Conservation (phyloP, 2,329 filamentous ascomycete genomes). For the Elsinoe batatas region DNA sequence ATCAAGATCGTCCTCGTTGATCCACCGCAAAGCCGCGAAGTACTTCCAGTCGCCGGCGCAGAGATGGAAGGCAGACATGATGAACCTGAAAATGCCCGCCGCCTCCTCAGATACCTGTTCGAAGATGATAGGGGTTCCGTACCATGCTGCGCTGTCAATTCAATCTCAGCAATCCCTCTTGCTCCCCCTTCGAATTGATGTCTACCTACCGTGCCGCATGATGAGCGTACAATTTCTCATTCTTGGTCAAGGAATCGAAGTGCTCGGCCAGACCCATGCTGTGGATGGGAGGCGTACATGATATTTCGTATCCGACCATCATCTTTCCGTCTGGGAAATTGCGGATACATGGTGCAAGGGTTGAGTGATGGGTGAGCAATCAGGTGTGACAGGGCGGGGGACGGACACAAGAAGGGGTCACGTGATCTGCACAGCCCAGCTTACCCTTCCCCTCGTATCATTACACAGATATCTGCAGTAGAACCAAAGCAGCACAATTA, state of each 20-base stretch:
- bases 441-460: too few species aligned
- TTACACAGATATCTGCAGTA: too few species aligned
- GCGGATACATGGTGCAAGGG: too few species aligned
- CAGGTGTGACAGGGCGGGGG: too few species aligned
- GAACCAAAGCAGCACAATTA: too few species aligned
- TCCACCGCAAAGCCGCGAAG: slow-evolving; percentile 26
- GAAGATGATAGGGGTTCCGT: slow-evolving; percentile 43
- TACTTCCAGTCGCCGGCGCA: slow-evolving; percentile 23
- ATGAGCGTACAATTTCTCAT: neutral
- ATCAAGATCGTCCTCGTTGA: slow-evolving; percentile 32
- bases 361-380: too few species aligned
- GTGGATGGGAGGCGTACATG: neutral
- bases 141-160: slow-evolving; percentile 45
- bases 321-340: too few species aligned
- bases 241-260: neutral
- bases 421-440: too few species aligned
- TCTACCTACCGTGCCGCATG: neutral
- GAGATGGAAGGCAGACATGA: slow-evolving; percentile 40
- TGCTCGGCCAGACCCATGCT: neutral
- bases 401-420: too few species aligned
- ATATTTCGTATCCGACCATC: neutral
- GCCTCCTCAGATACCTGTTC: slow-evolving; percentile 44
- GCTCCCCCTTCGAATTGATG: too few species aligned
- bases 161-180: slow-evolving; percentile 76
- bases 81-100: slow-evolving; percentile 45